phyloP scores from a whole-genome alignment of 176 grass and related monocot genomes.

The Phoenix dactylifera region DNA sequence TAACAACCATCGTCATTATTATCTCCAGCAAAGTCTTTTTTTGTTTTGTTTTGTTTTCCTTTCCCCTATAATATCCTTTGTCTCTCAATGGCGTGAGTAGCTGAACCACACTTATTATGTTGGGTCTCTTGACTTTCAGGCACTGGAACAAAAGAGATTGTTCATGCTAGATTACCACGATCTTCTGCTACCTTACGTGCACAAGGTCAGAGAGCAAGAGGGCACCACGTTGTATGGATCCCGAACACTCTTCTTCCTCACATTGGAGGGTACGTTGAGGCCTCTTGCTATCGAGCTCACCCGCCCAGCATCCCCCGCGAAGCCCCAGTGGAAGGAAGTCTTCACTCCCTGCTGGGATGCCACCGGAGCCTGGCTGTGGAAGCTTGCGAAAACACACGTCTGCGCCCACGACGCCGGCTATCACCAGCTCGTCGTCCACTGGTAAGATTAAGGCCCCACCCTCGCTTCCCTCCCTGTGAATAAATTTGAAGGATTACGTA shows the following conservation, averaged over 20 bases:
- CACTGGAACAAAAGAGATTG: conserved; percentile 42
- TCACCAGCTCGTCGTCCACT: conserved; percentile 87
- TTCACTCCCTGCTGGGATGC: conserved; percentile 46
- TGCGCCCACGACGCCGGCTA: conserved; percentile 59
- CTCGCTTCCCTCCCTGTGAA: not conserved
- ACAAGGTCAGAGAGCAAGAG: conserved; percentile 36
- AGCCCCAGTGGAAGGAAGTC: conserved; percentile 43
- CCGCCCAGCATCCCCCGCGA: conserved; percentile 45
- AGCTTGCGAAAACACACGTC: conserved; percentile 71
- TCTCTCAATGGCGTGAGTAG: no score
- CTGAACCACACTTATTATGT: no score
- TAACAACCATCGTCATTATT: no score
- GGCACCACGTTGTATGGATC: conserved; percentile 53
- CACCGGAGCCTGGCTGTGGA: conserved; percentile 72
- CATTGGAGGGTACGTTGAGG: conserved; percentile 29
- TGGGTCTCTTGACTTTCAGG: conserved; percentile 15
- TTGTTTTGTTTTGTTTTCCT: no score
- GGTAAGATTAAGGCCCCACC: conserved; percentile 12
- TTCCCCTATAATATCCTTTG: no score
- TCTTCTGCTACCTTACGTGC: conserved; percentile 61
- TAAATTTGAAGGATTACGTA: no score
- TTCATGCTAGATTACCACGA: conserved; percentile 90
- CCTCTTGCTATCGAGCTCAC: conserved; percentile 71
- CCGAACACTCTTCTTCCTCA: conserved; percentile 61
- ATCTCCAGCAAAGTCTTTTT: no score